Evolutionary conservation across 2,329 filamentous ascomycete species (phyloP).

Genomic region (Pseudogymnoascus sp.): DNA sequence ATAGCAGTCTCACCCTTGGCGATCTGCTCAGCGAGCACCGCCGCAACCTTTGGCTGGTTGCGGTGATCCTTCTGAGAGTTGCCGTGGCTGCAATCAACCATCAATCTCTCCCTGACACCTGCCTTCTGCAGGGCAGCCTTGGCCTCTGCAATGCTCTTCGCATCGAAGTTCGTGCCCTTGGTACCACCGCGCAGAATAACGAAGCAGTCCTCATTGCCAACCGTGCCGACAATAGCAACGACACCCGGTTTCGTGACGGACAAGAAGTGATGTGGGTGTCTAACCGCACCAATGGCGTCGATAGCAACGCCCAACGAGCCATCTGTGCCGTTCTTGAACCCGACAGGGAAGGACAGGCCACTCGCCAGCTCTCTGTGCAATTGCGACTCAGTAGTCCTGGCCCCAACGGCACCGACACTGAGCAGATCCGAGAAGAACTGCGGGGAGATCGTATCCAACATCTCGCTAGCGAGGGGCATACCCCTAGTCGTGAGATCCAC

Average conservation of each 20-base stretch:
- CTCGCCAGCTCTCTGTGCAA: constrained; percentile 90
- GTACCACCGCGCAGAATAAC: constrained; percentile 90
- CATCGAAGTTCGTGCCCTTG: constrained; percentile 89
- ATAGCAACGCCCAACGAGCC: constrained; percentile 83
- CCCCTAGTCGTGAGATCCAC: constrained; percentile 84
- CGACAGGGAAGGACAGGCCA: constrained; percentile 91
- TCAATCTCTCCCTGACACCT: constrained; percentile 68
- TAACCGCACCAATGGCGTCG: constrained; percentile 89
- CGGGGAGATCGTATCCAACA: constrained; percentile 96
- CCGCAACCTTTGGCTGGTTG: constrained; percentile 93
- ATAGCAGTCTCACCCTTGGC: constrained; percentile 75
- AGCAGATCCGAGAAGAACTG: constrained; percentile 93
- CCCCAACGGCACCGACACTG: constrained; percentile 86
- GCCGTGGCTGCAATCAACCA: constrained; percentile 98
- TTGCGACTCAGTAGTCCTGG: constrained; percentile 94
- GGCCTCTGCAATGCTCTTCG: constrained; percentile 73
- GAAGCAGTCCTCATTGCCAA: constrained; percentile 94
- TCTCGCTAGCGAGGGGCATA: constrained; percentile 95
- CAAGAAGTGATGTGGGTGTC: constrained; percentile 91
- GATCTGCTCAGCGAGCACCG: constrained; percentile 75
- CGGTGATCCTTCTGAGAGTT: constrained; percentile 94
- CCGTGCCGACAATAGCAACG: constrained; percentile 88
- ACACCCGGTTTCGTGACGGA: constrained; percentile 95
- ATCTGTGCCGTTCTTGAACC: constrained; percentile 99
- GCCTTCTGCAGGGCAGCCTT: constrained; percentile 72